Evolutionary conservation across 306 rosid genomes (phyloP).

Genomic region (Lablab purpureus): DNA sequence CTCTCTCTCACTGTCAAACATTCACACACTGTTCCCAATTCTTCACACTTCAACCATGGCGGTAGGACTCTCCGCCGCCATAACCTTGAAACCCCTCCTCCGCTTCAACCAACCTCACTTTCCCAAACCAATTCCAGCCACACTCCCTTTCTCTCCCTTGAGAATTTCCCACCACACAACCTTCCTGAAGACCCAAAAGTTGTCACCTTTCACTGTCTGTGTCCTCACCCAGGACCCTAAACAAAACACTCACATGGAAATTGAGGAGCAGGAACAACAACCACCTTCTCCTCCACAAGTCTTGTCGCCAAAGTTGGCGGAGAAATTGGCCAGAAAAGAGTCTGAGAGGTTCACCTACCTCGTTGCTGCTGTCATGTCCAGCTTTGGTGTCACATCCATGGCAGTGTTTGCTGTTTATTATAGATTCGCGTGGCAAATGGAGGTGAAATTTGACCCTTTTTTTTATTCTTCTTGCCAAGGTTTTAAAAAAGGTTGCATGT

Average conservation of each 20-base stretch:
- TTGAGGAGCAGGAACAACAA: background rate
- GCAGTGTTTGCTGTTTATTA: constrained; percentile 85
- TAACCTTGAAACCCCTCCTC: constrained; percentile 59
- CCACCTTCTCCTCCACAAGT: constrained; percentile 36
- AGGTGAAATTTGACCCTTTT: constrained; percentile 51
- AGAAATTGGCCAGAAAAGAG: constrained; percentile 69
- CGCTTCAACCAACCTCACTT: constrained; percentile 49
- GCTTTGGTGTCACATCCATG: constrained; percentile 88
- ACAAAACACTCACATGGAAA: constrained; percentile 44
- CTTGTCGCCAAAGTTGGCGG: constrained; percentile 55
- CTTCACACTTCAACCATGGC: constrained; percentile 62
- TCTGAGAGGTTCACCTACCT: constrained; percentile 87
- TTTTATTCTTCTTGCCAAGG: background rate
- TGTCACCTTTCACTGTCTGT: constrained; percentile 59
- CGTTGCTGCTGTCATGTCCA: constrained; percentile 89
- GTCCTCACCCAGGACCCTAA: constrained; percentile 78
- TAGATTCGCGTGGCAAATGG: constrained; percentile 97
- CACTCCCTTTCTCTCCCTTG: constrained; percentile 50
- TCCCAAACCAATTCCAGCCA: constrained; percentile 46
- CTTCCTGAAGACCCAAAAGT: constrained; percentile 46
- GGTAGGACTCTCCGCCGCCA: constrained; percentile 69
- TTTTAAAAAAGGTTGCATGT: background rate
- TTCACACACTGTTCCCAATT: background rate
- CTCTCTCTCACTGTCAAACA: background rate
- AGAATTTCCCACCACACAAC: constrained; percentile 42